Evolutionary conservation across 257 asterid genomes (phyloP), one percentile per base, ranked within the genome.

Genomic region (Fraxinus cuspidata): DNA sequence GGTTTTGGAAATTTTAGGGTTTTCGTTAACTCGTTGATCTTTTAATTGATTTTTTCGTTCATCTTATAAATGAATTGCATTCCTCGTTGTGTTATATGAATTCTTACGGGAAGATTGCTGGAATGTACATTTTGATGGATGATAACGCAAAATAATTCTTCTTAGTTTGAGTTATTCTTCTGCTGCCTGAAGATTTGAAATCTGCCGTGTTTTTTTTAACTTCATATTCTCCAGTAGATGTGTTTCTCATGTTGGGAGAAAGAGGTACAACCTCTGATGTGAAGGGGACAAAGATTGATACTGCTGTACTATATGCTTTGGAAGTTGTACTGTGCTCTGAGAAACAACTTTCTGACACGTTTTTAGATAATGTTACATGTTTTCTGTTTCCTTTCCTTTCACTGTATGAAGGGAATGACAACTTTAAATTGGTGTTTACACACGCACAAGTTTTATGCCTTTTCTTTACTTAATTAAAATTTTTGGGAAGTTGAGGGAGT

Each of bases 41-140:
- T 2, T 60, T 23, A 60, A 21, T 60, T 38, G 83, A 67, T 65
- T 77, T 58, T 82, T 67, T 42, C 18, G 16, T 71, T 44, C 72
- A 42, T 3, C 31, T 21, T 21, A 23, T 60, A 60, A 21, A 23
- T 38, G 83, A 67, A 70, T 79, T 66, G 58, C 23, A 27, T 71
- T 51, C 42, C 42, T 35, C 32, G 37, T 70, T 77, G 74, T 31
- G 38, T 65, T 66, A 32, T 34, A 66, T 60, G 77, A 65, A 77
- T 68, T 66, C 56, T 49, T 44, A 58, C 31, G 11, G 47, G 66
- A 25, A 68, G 70, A 21, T 60, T 60, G 79, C 53, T 73, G 37
- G 77, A 68, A 74, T 82, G 83, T 63, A 38, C 37, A 72, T 77
- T 60, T 76, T 35, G 83, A 69, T 71, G 83, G 83, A 81, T 74